Evolutionary conservation across 331 rosid species (phyloP).

Genomic region (Quercus lobata): DNA sequence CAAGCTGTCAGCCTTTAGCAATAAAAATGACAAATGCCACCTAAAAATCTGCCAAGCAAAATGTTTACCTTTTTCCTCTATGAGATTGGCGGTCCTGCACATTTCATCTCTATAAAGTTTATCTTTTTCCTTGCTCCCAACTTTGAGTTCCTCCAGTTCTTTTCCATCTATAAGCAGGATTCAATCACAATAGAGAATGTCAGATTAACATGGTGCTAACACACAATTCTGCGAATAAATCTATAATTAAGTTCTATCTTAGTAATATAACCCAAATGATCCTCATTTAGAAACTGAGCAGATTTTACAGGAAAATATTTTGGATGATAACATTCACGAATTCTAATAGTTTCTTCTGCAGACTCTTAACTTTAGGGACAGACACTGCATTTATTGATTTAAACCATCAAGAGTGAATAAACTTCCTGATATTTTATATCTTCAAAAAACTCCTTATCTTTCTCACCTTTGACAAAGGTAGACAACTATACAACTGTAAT

Average conservation of each 20-base stretch:
- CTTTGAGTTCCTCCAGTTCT: constrained; percentile 26
- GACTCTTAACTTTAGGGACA: no score
- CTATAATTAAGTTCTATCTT: background rate
- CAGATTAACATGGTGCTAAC: background rate
- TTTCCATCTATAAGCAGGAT: constrained; percentile 49
- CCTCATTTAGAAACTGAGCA: background rate
- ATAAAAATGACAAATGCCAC: background rate
- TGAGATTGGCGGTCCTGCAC: constrained; percentile 42
- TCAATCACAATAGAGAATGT: constrained; percentile 3
- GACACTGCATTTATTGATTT: no score
- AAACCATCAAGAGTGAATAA: constrained; percentile 27
- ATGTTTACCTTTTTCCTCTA: constrained; percentile 24
- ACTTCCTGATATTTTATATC: constrained; percentile 58
- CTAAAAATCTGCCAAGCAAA: background rate
- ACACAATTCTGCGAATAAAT: background rate
- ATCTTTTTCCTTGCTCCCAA: constrained; percentile 45
- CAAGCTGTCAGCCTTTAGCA: background rate
- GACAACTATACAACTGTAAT: background rate
- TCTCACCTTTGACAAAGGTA: constrained; percentile 54
- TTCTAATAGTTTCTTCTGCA: constrained; percentile 4
- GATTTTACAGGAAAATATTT: background rate
- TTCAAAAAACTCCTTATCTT: constrained; percentile 68
- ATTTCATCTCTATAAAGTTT: constrained; percentile 48
- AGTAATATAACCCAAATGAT: background rate
- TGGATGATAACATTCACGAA: constrained; percentile 37